Evolutionary conservation across 2,329 filamentous ascomycete species (phyloP).

Genomic region (Pyricularia grisea): DNA sequence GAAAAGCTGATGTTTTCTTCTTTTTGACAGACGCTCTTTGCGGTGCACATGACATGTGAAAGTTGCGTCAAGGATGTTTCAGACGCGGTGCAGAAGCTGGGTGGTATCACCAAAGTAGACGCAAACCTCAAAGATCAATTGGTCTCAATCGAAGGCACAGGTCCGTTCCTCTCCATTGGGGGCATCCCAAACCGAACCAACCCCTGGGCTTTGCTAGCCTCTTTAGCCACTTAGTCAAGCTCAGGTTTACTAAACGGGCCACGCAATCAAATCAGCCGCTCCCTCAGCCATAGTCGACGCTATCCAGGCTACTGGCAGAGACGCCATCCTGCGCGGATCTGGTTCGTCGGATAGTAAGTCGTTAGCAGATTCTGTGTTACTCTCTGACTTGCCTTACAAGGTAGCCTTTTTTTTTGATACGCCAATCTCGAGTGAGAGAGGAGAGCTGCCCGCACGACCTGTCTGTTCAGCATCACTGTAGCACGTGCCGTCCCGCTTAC

Average conservation of each 20-base stretch:
- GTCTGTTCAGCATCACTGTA: neutral
- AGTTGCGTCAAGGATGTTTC: constrained; percentile 82
- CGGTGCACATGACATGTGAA: constrained; percentile 88
- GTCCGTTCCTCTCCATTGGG: constrained; percentile 14
- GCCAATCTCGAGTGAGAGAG: too few relatives aligned
- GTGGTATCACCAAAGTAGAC: constrained; percentile 74
- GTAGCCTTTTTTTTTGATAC: neutral
- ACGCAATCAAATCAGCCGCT: constrained; percentile 43
- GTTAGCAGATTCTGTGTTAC: neutral
- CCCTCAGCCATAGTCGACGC: constrained; percentile 84
- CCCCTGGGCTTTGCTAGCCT: neutral
- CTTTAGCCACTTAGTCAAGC: neutral
- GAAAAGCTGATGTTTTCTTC: neutral
- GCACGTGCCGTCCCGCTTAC: neutral
- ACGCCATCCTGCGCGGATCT: constrained; percentile 87
- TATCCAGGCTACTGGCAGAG: constrained; percentile 81
- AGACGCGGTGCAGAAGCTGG: constrained; percentile 63
- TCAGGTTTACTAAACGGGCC: neutral
- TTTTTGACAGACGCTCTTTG: constrained; percentile 69
- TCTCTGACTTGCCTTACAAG: neutral
- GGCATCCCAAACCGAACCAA: neutral
- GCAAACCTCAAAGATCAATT: constrained; percentile 76
- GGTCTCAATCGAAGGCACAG: constrained; percentile 76
- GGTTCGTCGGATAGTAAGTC: constrained; percentile 73
- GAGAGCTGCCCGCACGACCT: too few relatives aligned